A percentile compares a stretch with the other conserved stretches of the same genome.
These are phyloP conservation scores for Talaromyces adpressus DNA, from an alignment of 495 filamentous ascomycete species.

Conservation along the genomic window DNA sequence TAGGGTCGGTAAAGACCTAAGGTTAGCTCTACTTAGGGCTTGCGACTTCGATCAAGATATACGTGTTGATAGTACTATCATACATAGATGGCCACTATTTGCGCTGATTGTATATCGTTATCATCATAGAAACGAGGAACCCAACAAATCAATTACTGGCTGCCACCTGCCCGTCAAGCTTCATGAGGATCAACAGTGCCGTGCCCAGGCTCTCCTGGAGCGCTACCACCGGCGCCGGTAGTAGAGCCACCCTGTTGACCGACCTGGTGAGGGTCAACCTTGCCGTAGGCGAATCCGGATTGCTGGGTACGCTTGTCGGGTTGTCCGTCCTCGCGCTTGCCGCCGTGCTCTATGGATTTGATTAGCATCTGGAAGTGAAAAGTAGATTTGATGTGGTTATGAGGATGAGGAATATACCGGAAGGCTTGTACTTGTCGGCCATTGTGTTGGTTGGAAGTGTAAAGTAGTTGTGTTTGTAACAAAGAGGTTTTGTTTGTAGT, in stretches of 20 bases:
- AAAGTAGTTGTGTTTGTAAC: background rate
- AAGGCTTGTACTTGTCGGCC: slow-evolving; percentile 3
- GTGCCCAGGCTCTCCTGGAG: background rate
- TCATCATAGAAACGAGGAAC: background rate
- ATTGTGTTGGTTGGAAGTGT: background rate
- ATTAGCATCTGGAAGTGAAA: background rate
- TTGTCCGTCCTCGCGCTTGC: background rate
- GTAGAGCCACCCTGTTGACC: background rate
- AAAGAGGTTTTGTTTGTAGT: background rate
- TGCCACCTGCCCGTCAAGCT: background rate
- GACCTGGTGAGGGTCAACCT: background rate
- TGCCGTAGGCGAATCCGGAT: background rate
- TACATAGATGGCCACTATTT: background rate
- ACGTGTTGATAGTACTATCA: background rate
- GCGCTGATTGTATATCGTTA: background rate
- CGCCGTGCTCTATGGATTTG: background rate
- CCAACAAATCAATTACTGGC: background rate
- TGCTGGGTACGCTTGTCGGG: slow-evolving; percentile 1
- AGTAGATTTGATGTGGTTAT: background rate
- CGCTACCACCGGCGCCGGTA: background rate
- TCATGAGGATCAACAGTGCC: background rate
- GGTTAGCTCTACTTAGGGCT: background rate
- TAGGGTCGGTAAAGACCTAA: no score
- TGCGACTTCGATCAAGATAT: background rate
- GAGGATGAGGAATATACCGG: background rate